Evolutionary conservation across 768 basidiomycete genomes (phyloP), one percentile per base, ranked within the genome.

Genomic region (Mycena leptocephala): DNA sequence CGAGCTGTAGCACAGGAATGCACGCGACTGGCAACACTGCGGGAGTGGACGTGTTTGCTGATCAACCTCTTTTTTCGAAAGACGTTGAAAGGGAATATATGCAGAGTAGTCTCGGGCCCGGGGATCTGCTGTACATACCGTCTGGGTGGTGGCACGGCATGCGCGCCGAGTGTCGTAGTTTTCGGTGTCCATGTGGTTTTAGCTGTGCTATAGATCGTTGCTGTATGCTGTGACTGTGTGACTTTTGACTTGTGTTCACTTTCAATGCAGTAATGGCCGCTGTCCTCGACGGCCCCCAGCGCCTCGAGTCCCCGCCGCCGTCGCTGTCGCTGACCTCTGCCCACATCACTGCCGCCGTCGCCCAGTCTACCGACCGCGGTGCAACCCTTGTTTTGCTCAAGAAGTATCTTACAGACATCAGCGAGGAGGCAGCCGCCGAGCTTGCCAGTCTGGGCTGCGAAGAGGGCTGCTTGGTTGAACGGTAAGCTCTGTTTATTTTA

Each of bases 71-170:
- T 14, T 97, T 95, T 80, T 87, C 87, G 84, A 78, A 85, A 22
- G 72, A 88, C 0, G 95, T 94, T 26, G 88, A 90, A 28, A 92
- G 92, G 10, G 64, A 85, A 26, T 93, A 96, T 1, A 88, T 90
- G 84, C 87, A 88, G 61, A 90, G 90, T 37, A 92, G 92, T 1
- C 87, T 99, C 2, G 86, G 89, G 68, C 93, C 97, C 1, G 98
- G 97, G 0, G 98, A 99, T 84, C 71, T 97, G 55, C 86, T 99
- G 56, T 95, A 95, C 82, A 93, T 99, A 78, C 98, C 98, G 24
- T 94, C 95, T 5, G 93, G 95, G 33, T 98, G 96, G 96, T 98
- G 96, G 96, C 96, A 98, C 83, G 94, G 94, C 22, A 95, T 96
- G 95, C 91, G 93, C 77, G 94, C 93, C 83, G 95, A 96, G 85